Percentiles rank a stretch among this genome's conserved stretches.
phyloP scores from a whole-genome alignment of 495 filamentous ascomycete genomes.

The Penicillium salamii region DNA sequence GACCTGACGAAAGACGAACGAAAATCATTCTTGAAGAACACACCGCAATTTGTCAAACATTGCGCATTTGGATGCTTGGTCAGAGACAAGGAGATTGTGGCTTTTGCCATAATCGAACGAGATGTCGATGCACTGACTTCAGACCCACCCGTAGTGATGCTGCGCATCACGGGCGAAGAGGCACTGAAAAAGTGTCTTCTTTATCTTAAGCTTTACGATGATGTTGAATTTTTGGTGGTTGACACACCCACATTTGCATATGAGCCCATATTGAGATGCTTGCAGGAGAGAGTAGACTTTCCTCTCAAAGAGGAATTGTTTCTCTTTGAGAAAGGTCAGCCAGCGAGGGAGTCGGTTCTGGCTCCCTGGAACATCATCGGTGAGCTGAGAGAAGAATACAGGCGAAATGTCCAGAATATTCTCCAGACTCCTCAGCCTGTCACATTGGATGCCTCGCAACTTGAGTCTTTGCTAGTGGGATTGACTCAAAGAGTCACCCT shows the following conservation, averaged over 20 bases:
- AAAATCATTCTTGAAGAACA: constrained; percentile 46
- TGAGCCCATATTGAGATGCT: constrained; percentile 61
- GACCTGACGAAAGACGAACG: constrained; percentile 24
- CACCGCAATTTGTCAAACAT: constrained; percentile 54
- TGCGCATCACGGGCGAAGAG: constrained; percentile 49
- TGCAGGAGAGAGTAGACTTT: constrained; percentile 56
- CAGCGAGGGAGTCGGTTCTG: constrained; percentile 16
- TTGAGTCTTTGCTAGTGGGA: constrained; percentile 52
- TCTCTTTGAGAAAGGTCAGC: constrained; percentile 22
- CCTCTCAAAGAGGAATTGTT: constrained; percentile 53
- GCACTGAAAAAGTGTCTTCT: constrained; percentile 41
- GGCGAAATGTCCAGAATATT: constrained; percentile 23
- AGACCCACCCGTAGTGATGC: constrained; percentile 45
- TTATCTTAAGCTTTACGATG: constrained; percentile 29
- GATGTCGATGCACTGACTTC: constrained; percentile 50
- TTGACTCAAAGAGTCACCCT: constrained; percentile 55
- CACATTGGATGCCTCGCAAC: constrained; percentile 57
- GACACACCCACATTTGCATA: constrained; percentile 69
- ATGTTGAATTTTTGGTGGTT: constrained; percentile 51
- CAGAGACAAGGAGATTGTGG: constrained; percentile 47
- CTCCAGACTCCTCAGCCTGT: constrained; percentile 30
- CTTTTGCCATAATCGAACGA: constrained; percentile 61
- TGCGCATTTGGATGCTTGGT: constrained; percentile 60
- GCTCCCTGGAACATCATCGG: constrained; percentile 20
- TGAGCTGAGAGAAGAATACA: constrained; percentile 10